Conservation (phyloP, 2,329 filamentous ascomycete species). For the Onygenales sp. region DNA sequence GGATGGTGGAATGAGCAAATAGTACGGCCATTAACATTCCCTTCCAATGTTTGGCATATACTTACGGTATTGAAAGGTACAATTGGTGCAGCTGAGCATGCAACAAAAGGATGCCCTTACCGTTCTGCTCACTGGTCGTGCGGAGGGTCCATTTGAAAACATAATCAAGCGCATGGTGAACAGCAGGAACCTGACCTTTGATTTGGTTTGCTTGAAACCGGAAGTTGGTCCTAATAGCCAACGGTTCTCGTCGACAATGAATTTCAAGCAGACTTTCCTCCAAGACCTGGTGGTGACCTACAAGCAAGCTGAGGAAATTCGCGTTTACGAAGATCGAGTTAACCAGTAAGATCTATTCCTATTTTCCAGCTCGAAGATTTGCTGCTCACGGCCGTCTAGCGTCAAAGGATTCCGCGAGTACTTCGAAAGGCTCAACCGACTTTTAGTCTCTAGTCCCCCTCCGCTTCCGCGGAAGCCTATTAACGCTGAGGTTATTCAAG, state of each 20-base stretch:
- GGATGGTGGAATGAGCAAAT: slow-evolving; percentile 97
- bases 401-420: slow-evolving; percentile 79
- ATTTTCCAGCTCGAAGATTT: background rate
- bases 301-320: slow-evolving; percentile 68
- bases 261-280: slow-evolving; percentile 84
- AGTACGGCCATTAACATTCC: slow-evolving; percentile 34
- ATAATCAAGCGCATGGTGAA: slow-evolving; percentile 71
- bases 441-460: slow-evolving; percentile 33
- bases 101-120: slow-evolving; percentile 75
- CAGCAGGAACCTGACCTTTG: slow-evolving; percentile 73
- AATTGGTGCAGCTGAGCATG: slow-evolving; percentile 72
- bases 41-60: slow-evolving; percentile 14
- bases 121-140: slow-evolving; percentile 78
- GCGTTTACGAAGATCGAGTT: slow-evolving; percentile 54
- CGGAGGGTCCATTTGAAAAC: slow-evolving; percentile 65
- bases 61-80: slow-evolving; percentile 29
- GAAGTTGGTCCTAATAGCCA: slow-evolving; percentile 70
- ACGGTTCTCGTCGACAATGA: slow-evolving; percentile 71
- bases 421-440: slow-evolving; percentile 65
- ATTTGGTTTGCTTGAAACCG: slow-evolving; percentile 83
- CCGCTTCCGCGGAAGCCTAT: slow-evolving; percentile 55
- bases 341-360: slow-evolving; percentile 40
- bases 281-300: slow-evolving; percentile 79
- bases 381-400: slow-evolving; percentile 24
- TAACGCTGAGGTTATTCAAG: slow-evolving; percentile 71